Base-by-base conservation (phyloP, 371 early-diverging fungal genomes). In the Funneliformis caledonium region DNA sequence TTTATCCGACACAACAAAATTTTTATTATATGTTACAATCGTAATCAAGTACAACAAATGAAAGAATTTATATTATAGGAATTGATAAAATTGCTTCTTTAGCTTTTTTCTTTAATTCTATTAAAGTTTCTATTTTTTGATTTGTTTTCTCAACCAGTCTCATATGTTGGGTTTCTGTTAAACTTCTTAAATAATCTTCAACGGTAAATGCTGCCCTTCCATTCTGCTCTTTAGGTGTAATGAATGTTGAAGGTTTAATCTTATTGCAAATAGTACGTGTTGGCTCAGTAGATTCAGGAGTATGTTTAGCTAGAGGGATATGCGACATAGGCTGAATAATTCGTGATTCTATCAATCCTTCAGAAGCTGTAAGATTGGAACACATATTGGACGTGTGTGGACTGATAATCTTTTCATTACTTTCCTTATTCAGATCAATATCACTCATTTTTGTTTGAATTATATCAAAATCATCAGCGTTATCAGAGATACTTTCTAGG, bases 101-200 rank as follows among this genome's bases (percentile, higher is more conserved):
- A 1, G 52, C 26, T 12, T 11, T 72, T 22, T 50, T 72, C 50
- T 52, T 72, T 22, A 33, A 10, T 16, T 52, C 33, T 31, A 52
- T 52, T 12, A 72, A 12, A 31, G 4, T 43, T 22, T 52, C 72
- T 9, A 72, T 33, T 9, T 31, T 11, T 72, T 52, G 48, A 31
- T 48, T 52, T 33, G 52, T 56, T 22, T 56, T 52, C 19, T 52
- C 19, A 6, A 14, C 14, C 16, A 72, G 37, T 8, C 7, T 72
- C 73, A n/a, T 52, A 0, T 37, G 7, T 52, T 72, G 33, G 16
- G 48, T 22, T 16, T 33, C 52, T 0, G 37, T n/a, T 19, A 72
- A 33, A 37, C 12, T 14, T 56, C 16, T 37, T 33, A 72, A 47
- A 50, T 72, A 72, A 56, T 72, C 56, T 33, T 72, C 73, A 22